A percentile compares a stretch with the other conserved stretches of the same genome.
These are phyloP conservation scores for Puccinia coronata DNA, from an alignment of 1,284 basidiomycete species.

Conservation along the genomic window DNA sequence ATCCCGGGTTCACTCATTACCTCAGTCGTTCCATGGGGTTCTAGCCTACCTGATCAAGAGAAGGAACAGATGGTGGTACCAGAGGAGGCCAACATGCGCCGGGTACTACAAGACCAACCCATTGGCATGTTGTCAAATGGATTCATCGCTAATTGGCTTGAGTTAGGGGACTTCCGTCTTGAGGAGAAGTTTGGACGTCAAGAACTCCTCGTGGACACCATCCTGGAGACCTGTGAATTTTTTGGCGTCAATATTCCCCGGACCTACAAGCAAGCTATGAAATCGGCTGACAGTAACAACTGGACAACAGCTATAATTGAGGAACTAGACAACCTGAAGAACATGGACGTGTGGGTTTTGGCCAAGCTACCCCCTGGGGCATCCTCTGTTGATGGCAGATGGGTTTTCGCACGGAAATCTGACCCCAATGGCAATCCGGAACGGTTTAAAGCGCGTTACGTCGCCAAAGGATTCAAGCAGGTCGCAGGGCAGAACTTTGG, in stretches of 20 bases:
- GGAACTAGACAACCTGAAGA: not conserved
- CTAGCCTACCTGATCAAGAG: not conserved
- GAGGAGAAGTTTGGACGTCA: not conserved
- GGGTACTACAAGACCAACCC: not conserved
- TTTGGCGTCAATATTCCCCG: not conserved
- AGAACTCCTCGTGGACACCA: not conserved
- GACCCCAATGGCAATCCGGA: not conserved
- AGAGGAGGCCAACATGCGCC: too few species aligned
- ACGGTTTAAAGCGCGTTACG: not conserved
- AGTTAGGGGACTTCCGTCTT: not conserved
- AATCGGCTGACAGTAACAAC: not conserved
- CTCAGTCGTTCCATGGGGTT: not conserved
- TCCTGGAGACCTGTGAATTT: not conserved
- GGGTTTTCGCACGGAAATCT: constrained; percentile 15
- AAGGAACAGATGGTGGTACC: not conserved
- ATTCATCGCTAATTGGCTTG: not conserved
- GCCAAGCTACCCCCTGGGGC: not conserved
- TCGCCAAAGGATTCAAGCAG: constrained; percentile 1
- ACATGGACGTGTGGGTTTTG: not conserved
- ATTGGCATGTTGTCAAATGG: not conserved
- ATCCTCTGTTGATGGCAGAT: not conserved
- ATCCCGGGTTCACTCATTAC: not conserved
- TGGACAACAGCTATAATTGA: not conserved
- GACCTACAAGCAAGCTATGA: not conserved
- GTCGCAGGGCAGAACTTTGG: constrained; percentile 7